These are phyloP conservation scores for Triticum monococcum DNA, from an alignment of 176 grass and related monocot genomes.

Conservation along the genomic window DNA sequence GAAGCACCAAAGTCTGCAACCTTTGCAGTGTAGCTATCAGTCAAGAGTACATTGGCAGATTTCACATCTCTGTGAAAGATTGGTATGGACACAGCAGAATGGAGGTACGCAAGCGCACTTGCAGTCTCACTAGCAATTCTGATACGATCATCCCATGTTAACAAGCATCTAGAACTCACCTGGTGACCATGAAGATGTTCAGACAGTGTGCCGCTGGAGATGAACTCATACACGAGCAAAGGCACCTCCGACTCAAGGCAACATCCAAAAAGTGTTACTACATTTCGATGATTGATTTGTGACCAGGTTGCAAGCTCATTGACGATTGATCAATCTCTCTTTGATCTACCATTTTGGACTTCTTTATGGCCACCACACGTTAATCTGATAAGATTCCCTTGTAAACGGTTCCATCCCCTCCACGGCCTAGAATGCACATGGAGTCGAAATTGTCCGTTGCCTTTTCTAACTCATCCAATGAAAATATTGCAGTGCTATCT, in stretches of 20 bases:
- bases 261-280: conserved; percentile 14
- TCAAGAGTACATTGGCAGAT: conserved; percentile 32
- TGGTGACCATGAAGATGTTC: conserved; percentile 3
- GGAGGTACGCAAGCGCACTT: conserved; percentile 24
- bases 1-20: conserved; percentile 38
- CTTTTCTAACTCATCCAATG: conserved; percentile 31
- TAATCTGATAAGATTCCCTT: conserved; percentile 33
- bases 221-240: conserved; percentile 43
- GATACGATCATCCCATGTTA: conserved; percentile 9
- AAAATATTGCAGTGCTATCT: conserved; percentile 35
- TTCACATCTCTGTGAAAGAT: neutral
- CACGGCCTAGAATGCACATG: conserved; percentile 14
- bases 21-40: conserved; percentile 18
- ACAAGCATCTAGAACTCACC: neutral
- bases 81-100: neutral
- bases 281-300: conserved; percentile 21
- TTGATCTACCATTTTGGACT: conserved; percentile 32
- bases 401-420: conserved; percentile 30
- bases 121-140: conserved; percentile 32
- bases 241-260: conserved; percentile 30
- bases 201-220: conserved; percentile 28
- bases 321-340: conserved; percentile 32
- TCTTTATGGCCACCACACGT: conserved; percentile 40
- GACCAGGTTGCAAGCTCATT: conserved; percentile 36
- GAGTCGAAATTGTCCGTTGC: conserved; percentile 36